Conservation (phyloP, 257 asterid genomes). For the Nicotiana tabacum region DNA sequence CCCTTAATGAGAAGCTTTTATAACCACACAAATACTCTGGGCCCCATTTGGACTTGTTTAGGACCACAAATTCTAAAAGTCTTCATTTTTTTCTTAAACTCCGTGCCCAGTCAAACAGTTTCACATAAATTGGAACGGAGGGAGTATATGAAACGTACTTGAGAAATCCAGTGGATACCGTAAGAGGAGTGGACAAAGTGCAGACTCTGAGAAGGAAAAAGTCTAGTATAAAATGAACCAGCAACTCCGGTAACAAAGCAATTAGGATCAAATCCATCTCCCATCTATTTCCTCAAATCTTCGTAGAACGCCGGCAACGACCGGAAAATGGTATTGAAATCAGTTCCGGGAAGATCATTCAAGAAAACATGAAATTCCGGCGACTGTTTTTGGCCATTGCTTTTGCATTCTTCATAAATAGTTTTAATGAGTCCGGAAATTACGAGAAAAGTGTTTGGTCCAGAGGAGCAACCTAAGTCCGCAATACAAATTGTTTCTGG, state of each 20-base stretch:
- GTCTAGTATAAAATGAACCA: conserved; percentile 51
- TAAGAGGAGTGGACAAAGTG: conserved; percentile 41
- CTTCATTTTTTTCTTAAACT: too few species aligned
- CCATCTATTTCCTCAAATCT: conserved; percentile 12
- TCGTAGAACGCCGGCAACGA: conserved; percentile 28
- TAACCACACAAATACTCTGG: too few species aligned
- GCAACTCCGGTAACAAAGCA: conserved; percentile 45
- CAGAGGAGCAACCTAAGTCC: too few species aligned
- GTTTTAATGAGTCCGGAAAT: conserved; percentile 17
- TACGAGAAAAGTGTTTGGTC: conserved; percentile 40
- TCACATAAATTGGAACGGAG: too few species aligned
- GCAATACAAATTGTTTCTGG: too few species aligned
- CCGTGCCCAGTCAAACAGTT: too few species aligned
- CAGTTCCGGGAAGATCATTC: conserved; percentile 61
- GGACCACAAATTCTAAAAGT: too few species aligned
- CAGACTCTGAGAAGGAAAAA: conserved; percentile 33
- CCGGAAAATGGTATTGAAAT: conserved; percentile 51
- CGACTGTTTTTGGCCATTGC: background rate
- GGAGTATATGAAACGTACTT: conserved; percentile 9
- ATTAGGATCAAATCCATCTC: conserved; percentile 10
- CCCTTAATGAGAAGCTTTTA: too few species aligned
- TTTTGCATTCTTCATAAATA: background rate
- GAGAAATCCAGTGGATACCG: conserved; percentile 37
- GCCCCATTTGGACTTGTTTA: too few species aligned
- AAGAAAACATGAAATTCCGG: conserved; percentile 45